Evolutionary conservation across 805 yeast species (phyloP), one percentile per base, ranked within the genome.

Genomic region (Kodamaea fukazawae): DNA sequence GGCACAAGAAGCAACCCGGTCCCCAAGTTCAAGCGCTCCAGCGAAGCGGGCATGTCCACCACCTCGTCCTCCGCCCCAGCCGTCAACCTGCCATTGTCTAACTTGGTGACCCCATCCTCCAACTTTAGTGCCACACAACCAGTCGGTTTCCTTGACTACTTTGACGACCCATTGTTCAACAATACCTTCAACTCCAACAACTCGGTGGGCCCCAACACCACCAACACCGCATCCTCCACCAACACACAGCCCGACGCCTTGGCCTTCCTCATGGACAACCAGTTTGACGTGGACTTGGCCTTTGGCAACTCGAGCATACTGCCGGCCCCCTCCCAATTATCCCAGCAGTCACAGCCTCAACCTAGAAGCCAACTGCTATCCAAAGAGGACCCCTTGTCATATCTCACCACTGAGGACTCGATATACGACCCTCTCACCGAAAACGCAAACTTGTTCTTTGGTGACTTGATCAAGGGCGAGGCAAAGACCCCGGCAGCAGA

Each of bases 1-100:
- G 97, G 96, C 12, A 81, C 82, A 5, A 80, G 71, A 51, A 72
- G 72, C 11, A 63, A 76, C 47, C 96, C 93, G 3, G 57, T 81
- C 3, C 95, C 96, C 2, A 64, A 66, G 44, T 60, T 44, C 40
- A 53, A 57, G 36, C 47, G 60, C 13, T 41, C 36, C 30, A 16
- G 46, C 49, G 25, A 30, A 8, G 26, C 26, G 3, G 41, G 37
- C 9, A 23, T 38, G 4, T 27, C 42, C 3, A 25, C n/a, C 8
- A 7, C 36, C 8, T 27, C 42, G 7, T 10, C 12, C 11, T 14
- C 34, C 25, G 12, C 14, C 30, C 11, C 43, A 38, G 23, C 45
- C 40, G 16, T 42, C 40, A 42, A 34, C 28, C 33, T 20, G 28
- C 61, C 62, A 23, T 53, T 51, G 34, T 46, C 57, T 14, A 47